Percentiles rank a stretch among this genome's conserved stretches.
These are phyloP conservation scores for Onygena corvina DNA, from an alignment of 2,329 filamentous ascomycete genomes.

Conservation along the genomic window DNA sequence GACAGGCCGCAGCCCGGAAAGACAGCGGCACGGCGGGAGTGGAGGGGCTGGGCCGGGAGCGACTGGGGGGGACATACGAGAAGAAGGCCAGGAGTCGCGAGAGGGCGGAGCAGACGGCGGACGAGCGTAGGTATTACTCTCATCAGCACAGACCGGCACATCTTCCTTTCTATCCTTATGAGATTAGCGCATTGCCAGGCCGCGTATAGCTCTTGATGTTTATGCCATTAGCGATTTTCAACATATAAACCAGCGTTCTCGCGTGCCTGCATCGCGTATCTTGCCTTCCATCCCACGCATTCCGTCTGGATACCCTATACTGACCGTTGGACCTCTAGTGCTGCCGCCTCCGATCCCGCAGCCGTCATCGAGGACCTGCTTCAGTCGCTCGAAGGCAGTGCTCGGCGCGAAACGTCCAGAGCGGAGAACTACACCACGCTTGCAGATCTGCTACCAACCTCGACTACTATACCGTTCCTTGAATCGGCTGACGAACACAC, in stretches of 20 bases:
- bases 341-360: slow-evolving; percentile 56
- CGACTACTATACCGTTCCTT: slow-evolving; percentile 65
- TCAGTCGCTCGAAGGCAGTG: slow-evolving; percentile 52
- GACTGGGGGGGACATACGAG: slow-evolving; percentile 79
- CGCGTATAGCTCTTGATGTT: slow-evolving; percentile 7
- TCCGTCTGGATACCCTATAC: neutral
- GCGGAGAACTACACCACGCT: slow-evolving; percentile 72
- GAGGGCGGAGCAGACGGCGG: slow-evolving; percentile 93
- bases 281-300: neutral
- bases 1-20: slow-evolving; percentile 43
- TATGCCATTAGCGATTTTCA: neutral
- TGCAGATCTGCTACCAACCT: slow-evolving; percentile 68
- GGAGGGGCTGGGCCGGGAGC: slow-evolving; percentile 77
- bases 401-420: slow-evolving; percentile 40
- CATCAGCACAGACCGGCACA: slow-evolving; percentile 11
- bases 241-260: neutral
- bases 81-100: slow-evolving; percentile 77
- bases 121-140: slow-evolving; percentile 86
- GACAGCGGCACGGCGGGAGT: slow-evolving; percentile 47
- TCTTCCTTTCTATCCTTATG: neutral
- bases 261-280: neutral
- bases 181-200: neutral
- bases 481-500: slow-evolving; percentile 52
- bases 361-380: slow-evolving; percentile 79
- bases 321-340: slow-evolving; percentile 36